Evolutionary conservation across 1,139 yeast species (phyloP).

Genomic region (Pneumocystis carinii): DNA sequence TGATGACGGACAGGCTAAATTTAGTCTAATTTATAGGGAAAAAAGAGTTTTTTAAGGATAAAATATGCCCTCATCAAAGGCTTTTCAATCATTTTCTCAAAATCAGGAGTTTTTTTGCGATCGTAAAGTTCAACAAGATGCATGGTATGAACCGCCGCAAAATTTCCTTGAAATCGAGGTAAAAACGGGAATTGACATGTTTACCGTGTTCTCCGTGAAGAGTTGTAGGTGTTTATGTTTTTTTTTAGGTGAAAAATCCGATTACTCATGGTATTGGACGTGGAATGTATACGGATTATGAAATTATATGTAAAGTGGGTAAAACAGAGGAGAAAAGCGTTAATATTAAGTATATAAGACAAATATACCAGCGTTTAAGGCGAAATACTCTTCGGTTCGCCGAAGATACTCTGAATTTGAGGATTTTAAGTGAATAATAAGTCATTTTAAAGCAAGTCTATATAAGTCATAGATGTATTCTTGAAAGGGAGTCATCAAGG

Average conservation of each 20-base stretch:
- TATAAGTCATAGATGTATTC: conserved; percentile 33
- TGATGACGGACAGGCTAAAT: not conserved
- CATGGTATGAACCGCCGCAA: conserved; percentile 39
- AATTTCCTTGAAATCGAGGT: conserved; percentile 86
- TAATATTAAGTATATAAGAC: conserved; percentile 18
- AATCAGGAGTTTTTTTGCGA: not conserved
- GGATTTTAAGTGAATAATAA: conserved; percentile 29
- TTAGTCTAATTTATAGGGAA: not conserved
- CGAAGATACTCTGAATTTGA: conserved; percentile 87
- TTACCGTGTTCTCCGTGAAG: not conserved
- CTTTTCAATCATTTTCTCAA: not conserved
- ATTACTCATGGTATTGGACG: conserved; percentile 61
- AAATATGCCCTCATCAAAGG: not conserved
- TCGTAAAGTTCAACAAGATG: not conserved
- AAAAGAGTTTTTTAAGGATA: not conserved
- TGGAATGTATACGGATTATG: conserved; percentile 77
- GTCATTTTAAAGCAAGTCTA: not conserved
- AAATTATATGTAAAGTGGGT: conserved; percentile 57
- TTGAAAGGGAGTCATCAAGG: conserved; percentile 60
- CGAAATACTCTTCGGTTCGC: conserved; percentile 52
- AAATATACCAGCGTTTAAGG: conserved; percentile 66
- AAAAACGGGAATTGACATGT: conserved; percentile 12
- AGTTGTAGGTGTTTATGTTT: conserved; percentile 1
- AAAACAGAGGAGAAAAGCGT: not conserved
- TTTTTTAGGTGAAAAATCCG: conserved; percentile 43